Evolutionary conservation across 2,329 filamentous ascomycete species (phyloP), one percentile per base, ranked within the genome.

Genomic region (Verticillium zaregamsianum): DNA sequence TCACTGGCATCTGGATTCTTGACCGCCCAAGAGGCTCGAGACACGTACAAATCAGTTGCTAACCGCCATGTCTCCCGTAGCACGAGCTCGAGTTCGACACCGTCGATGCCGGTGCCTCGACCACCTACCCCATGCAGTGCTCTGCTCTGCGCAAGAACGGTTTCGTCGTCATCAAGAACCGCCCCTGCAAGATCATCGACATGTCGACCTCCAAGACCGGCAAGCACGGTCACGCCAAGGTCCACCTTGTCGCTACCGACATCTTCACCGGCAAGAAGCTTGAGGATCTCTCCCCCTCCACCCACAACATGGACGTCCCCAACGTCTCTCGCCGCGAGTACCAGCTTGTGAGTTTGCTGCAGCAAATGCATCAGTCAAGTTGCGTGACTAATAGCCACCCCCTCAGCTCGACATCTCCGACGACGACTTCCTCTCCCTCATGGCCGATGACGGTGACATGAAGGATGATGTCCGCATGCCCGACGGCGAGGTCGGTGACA

Each of bases 141-240:
- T 99, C 96, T 84, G 94, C 96, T 75, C 88, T 99, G 86, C 91
- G 95, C 80, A 98, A 99, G 93, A 96, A 96, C 90, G 94, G 95
- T 71, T 90, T 91, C 87, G 95, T 99, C 80, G 90, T 94, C 80
- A 98, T 99, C 85, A 99, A 99, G 90, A 84, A 86, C 82, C 95
- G 95, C 74, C 96, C 95, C 74, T 99, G 95, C 93, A 99, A 98
- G 91, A 99, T 99, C 75, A 92, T 98, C 81, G 95, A 99, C 78
- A 99, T 99, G 96, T 97, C 93, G 72, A 99, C 95, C 85, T 99
- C 95, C 81, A 99, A 99, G 93, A 99, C 95, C 72, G 95, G 95
- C 84, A 99, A 99, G 92, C 95, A 99, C 91, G 95, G 95, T 81
- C 96, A 99, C 91, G 95, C 95, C 84, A 99, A 99, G 90, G 95